Evolutionary conservation across 129 eudicot genomes (phyloP), one percentile per base, ranked within the genome.

Genomic region (Lactuca sativa): DNA sequence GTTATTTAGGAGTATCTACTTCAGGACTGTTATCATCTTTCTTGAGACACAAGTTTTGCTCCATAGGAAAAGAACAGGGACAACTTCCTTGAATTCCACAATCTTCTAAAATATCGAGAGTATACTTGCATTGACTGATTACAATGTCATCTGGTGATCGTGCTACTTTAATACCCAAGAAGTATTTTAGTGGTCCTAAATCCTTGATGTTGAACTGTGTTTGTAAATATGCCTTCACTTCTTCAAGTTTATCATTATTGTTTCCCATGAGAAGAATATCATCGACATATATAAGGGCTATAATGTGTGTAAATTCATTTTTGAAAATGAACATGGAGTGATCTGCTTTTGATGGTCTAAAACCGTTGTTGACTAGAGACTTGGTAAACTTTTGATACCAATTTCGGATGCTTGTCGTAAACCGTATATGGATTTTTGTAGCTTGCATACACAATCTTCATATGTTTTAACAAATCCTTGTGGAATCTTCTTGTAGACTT

Each of bases 361-460:
- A 59, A 59, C 16, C 38, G 6, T 21, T 21, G 2, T 21, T 15
- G 2, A 59, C 18, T 7, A 59, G 32, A 14, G 64, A 9, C 16
- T 59, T 59, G 40, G 64, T 59, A 59, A 8, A 59, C 16, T 59
- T 59, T 21, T 59, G 64, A 25, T 59, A 59, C 64, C 64, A 59
- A 59, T 59, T 59, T 25, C 2, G 30, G 2, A 25, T 25, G 30
- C 30, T 25, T 25, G 30, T 25, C 30, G 30, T 25, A 25, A 25
- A 25, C 30, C 2, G 30, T 25, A 25, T 25, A 25, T 25, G 30
- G 30, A 25, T 25, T 25, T 25, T 25, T 25, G 30, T 25, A 25
- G 30, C 30, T 25, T 25, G 30, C 30, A 25, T 25, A 25, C 30
- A 25, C 30, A 2, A 25, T 25, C 30, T 25, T 25, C 30, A 25